Base-by-base conservation (phyloP, 2,329 filamentous ascomycete species). In the Colletotrichum destructivum region DNA sequence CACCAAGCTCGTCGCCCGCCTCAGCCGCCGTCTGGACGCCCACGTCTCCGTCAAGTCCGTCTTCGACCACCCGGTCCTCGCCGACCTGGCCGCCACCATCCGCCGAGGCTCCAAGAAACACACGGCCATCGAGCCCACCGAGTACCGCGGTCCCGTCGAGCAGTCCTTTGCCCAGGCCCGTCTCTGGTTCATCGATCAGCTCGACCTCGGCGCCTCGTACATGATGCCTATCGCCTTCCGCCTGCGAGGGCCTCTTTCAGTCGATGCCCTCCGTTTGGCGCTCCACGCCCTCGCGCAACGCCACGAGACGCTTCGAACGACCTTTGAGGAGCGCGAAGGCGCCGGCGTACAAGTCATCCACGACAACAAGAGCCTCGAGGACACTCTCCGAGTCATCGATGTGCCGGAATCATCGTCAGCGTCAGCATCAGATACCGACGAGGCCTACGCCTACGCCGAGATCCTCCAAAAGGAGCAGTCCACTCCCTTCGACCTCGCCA, bases 151-250 rank as follows among this genome's bases (percentile, higher is more conserved):
- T 6, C 75, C 75, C 6, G 69, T 74, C 18, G 71, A 76, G 46
- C 74, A 74, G 44, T 76, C 75, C 3, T 76, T 73, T 66, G 74
- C 74, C 8, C 75, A 76, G 52, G 71, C 71, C 31, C 72, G 75
- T 9, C 62, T 76, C 3, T 76, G 75, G 75, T 76, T 76, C 64
- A 56, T 76, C 21, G 74, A 76, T 3, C 70, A 74, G 56, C 73
- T 76, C 18, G 52, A 76, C 40, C 63, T 63, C 6, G 75, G 68
- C 13, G 21, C 62, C 0, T 52, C 66, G 4, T 75, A 75, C 38
- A 59, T 74, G 18, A 73, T 76, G 52, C 74, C 74, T 5, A 61
- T 59, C 7, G 69, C 70, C 2, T 51, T 74, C 12, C 69, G 73
- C 5, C 35, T 76, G 40, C 61, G 62, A 2, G 75, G 75, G 13